These are phyloP conservation scores for Rostrohypoxylon terebratum DNA, from an alignment of 495 filamentous ascomycete species.

Conservation along the genomic window DNA sequence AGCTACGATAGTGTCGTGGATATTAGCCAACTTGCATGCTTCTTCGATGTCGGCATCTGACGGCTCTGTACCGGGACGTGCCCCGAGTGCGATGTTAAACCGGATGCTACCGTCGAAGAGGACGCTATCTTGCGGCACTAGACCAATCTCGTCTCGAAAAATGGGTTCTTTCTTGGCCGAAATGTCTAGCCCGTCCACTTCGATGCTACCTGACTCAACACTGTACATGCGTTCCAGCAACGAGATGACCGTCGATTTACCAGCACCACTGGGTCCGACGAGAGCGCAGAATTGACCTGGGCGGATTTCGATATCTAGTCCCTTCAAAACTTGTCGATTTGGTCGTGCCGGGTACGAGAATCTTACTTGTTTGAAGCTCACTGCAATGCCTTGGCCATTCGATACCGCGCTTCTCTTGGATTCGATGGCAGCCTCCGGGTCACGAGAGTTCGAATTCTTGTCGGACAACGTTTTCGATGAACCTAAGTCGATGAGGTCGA, in stretches of 20 bases:
- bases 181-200: conserved; percentile 59
- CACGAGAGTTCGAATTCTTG: conserved; percentile 15
- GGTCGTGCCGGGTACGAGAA: conserved; percentile 73
- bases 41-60: conserved; percentile 64
- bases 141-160: conserved; percentile 64
- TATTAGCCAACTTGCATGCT: conserved; percentile 68
- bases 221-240: conserved; percentile 70
- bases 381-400: conserved; percentile 53
- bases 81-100: conserved; percentile 67
- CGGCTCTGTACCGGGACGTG: conserved; percentile 54
- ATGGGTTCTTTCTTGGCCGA: conserved; percentile 58
- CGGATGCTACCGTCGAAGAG: conserved; percentile 67
- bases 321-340: conserved; percentile 63
- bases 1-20: conserved; percentile 67
- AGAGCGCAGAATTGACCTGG: conserved; percentile 70
- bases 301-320: conserved; percentile 64
- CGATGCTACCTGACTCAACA: conserved; percentile 31
- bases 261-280: conserved; percentile 70
- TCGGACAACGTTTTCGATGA: conserved; percentile 45
- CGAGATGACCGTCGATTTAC: conserved; percentile 71
- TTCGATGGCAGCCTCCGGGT: conserved; percentile 45
- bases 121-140: conserved; percentile 67
- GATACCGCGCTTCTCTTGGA: conserved; percentile 23
- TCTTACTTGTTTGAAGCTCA: conserved; percentile 65
- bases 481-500: conserved; percentile 61